phyloP scores from a whole-genome alignment of 768 basidiomycete genomes.

The Pleurotus platypus region DNA sequence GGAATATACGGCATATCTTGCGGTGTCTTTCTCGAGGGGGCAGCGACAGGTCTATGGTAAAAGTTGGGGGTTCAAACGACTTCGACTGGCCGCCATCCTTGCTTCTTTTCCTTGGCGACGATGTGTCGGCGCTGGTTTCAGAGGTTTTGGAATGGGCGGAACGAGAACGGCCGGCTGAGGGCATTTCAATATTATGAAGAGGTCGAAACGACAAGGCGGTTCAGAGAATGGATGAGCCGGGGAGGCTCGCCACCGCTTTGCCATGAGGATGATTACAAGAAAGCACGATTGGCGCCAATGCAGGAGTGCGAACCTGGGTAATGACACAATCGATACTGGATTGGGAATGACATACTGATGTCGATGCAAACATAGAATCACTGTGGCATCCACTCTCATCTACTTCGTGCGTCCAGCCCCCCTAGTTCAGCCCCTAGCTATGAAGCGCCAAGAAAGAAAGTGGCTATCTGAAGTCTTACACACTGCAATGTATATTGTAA shows the following conservation, averaged over 20 bases:
- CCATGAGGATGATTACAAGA: conserved; percentile 5
- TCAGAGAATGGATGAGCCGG: too few species aligned
- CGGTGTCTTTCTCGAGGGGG: conserved; percentile 26
- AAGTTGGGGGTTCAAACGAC: conserved; percentile 19
- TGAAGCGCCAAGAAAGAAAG: too few species aligned
- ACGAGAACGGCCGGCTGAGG: background rate
- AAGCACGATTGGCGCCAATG: conserved; percentile 4
- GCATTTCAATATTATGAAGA: background rate
- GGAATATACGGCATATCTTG: conserved; percentile 28
- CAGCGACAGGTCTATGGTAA: conserved; percentile 27
- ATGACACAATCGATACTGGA: background rate
- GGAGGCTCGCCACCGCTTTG: background rate
- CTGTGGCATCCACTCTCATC: too few species aligned
- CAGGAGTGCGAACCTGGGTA: background rate
- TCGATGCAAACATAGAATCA: too few species aligned
- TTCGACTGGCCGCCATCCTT: background rate
- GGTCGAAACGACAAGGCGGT: background rate
- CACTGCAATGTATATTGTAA: too few species aligned
- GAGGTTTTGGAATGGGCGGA: background rate
- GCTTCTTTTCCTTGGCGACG: background rate
- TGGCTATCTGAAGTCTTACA: too few species aligned
- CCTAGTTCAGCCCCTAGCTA: too few species aligned
- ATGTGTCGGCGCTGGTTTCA: background rate
- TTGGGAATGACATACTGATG: too few species aligned
- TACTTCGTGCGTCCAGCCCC: too few species aligned